These are phyloP conservation scores for Carallia pectinifolia DNA, from an alignment of 345 rosid species.

Conservation along the genomic window DNA sequence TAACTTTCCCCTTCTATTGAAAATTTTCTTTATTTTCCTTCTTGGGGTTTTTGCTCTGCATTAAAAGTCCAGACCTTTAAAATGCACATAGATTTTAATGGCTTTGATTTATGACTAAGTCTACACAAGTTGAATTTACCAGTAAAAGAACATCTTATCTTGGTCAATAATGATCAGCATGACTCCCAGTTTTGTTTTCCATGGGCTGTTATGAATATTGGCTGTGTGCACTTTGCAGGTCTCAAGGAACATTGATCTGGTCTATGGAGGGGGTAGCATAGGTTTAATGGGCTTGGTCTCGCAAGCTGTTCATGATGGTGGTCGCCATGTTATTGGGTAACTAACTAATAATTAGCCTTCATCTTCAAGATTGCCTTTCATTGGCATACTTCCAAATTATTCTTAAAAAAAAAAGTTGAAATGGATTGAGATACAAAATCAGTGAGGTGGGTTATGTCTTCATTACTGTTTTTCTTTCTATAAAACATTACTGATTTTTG, in stretches of 20 bases:
- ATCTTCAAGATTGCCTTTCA: neutral
- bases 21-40: neutral
- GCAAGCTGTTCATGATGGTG: slow-evolving; percentile 99
- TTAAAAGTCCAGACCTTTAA: neutral
- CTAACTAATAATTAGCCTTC: neutral
- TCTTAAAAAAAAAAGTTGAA: neutral
- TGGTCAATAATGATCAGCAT: too few species aligned
- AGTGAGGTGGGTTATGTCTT: slow-evolving; percentile 22
- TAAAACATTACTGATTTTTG: slow-evolving; percentile 39
- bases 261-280: slow-evolving; percentile 99
- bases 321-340: slow-evolving; percentile 99
- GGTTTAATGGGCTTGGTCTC: slow-evolving; percentile 99
- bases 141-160: too few species aligned
- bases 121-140: slow-evolving; percentile 1
- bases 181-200: neutral
- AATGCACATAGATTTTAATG: neutral
- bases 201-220: slow-evolving; percentile 21
- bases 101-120: neutral
- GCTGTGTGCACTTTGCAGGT: slow-evolving; percentile 50
- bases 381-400: neutral
- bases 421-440: slow-evolving; percentile 28
- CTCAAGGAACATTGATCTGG: slow-evolving; percentile 93
- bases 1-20: neutral
- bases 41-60: neutral
- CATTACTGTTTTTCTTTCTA: slow-evolving; percentile 20